Evolutionary conservation across 1,139 yeast genomes (phyloP), one percentile per base, ranked within the genome.

Genomic region (Blastobotrys illinoisensis): DNA sequence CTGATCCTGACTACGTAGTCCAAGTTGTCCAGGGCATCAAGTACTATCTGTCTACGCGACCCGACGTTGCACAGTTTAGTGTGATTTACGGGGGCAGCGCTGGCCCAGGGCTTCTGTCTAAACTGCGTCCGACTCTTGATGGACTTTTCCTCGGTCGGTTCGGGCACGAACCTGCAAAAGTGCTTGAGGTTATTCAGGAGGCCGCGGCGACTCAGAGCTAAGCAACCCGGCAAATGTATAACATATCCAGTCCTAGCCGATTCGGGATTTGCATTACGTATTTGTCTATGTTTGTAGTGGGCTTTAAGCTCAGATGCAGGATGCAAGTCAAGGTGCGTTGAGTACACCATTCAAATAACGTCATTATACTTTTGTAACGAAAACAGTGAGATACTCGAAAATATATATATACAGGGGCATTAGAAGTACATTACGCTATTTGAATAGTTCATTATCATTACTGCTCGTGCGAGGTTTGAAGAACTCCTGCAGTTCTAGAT

Each of bases 1-100:
- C 69, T 6, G 60, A 57, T 11, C 48, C 64, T 2, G 57, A 49
- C 5, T 62, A 66, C 53, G 66, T 66, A 46, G 60, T 56, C 32
- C 58, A 56, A 20, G 69, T 66, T 6, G 62, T 60, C 9, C 49
- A 51, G 16, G 63, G 64, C 2, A 56, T 66, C 26, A 57, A 62
- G 40, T 40, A 44, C 9, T 52, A 54, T n/a, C 51, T 61, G 21
- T 53, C 49, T 7, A n/a, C 18, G 13, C 51, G 59, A 11, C 43
- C 43, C 5, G 63, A 62, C 2, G 14, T 9, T 3, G 9, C 16
- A 13, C 40, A 48, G 5, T 47, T 51, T 13, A 48, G 64, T 14
- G 56, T 66, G 14, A 56, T 66, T 16, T 66, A 66, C 54, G 69
- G 69, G 1, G 69, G 69, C 3, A 59, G 65, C 48, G 69, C 69